Base-by-base conservation (phyloP, 2,329 filamentous ascomycete species). In the Aspergillus viridinutans region DNA sequence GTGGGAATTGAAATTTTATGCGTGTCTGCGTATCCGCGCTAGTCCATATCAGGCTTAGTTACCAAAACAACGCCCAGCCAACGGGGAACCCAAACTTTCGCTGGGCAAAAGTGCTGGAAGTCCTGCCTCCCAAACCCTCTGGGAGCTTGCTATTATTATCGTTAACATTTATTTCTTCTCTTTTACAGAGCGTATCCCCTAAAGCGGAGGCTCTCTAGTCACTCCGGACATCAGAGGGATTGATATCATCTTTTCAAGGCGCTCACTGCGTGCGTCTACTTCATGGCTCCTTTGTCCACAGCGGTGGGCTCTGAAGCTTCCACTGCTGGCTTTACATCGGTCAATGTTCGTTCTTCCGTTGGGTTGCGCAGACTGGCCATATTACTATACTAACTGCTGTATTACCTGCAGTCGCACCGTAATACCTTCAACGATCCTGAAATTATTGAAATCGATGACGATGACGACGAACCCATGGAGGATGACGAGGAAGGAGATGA, bases 281-380 rank as follows among this genome's bases (percentile, higher is more conserved):
- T 49, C 49, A 78, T 78, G 75, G 74, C 75, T 56, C 75, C 75
- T 35, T 64, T 74, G 25, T 74, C 72, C 40, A 66, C 71, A 51
- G 68, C 72, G 25, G 67, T 70, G 26, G 68, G 63, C 51, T 63
- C 71, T 47, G 52, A 59, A 53, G 58, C 63, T 49, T 56, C 55
- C 53, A 51, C 54, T 50, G 57, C 64, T 23, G 61, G 59, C 23
- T 69, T 69, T 59, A 58, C 59, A 25, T 67, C 65, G 49, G 55
- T 64, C 6, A 63, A 65, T 60, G 69, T 71, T 68, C 50, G 28
- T 38, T 49, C 45, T 48, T 57, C 58, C 56, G 53, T 50, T 56
- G 54, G 42, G 52, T 55, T 52, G 58, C 58, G 52, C 58, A 53
- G 40, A 55, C 56, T 61, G 52, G 53, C 52, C 23, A 26, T 50